Evolutionary conservation across 2,329 filamentous ascomycete genomes (phyloP).

Genomic region (Geoglossum cookeanum): DNA sequence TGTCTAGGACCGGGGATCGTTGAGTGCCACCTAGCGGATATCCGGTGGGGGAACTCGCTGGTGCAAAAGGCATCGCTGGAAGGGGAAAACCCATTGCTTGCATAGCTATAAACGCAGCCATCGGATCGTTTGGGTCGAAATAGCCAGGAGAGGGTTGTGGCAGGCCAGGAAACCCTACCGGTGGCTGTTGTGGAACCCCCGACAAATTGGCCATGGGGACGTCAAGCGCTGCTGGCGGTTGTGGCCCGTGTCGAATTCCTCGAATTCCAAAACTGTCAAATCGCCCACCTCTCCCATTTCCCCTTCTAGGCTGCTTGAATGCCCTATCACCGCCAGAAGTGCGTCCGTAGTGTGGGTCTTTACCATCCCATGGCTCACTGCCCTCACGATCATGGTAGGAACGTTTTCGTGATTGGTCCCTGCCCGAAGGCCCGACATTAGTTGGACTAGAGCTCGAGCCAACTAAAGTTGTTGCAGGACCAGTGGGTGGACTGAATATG

Average conservation of each 20-base stretch:
- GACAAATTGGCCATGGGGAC: conserved; percentile 5
- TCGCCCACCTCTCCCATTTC: conserved; percentile 23
- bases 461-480: background rate
- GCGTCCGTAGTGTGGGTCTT: conserved; percentile 21
- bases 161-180: conserved; percentile 16
- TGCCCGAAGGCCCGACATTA: background rate
- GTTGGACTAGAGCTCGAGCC: background rate
- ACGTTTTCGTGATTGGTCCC: conserved; percentile 33
- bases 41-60: conserved; percentile 8
- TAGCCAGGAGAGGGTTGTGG: conserved; percentile 27
- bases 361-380: conserved; percentile 21
- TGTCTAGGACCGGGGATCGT: conserved; percentile 12
- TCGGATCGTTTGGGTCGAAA: conserved; percentile 39
- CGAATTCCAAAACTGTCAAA: conserved; percentile 18
- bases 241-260: conserved; percentile 15
- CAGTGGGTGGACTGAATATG: background rate
- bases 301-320: conserved; percentile 41
- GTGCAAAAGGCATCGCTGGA: conserved; percentile 12
- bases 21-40: conserved; percentile 10
- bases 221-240: conserved; percentile 4
- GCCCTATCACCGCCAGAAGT: conserved; percentile 22
- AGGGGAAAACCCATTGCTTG: conserved; percentile 30
- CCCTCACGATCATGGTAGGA: conserved; percentile 34
- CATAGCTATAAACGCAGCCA: conserved; percentile 43
- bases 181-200: conserved; percentile 7